Evolutionary conservation across 2,329 filamentous ascomycete species (phyloP), one percentile per base, ranked within the genome.

Genomic region (Fusarium haematococcum): DNA sequence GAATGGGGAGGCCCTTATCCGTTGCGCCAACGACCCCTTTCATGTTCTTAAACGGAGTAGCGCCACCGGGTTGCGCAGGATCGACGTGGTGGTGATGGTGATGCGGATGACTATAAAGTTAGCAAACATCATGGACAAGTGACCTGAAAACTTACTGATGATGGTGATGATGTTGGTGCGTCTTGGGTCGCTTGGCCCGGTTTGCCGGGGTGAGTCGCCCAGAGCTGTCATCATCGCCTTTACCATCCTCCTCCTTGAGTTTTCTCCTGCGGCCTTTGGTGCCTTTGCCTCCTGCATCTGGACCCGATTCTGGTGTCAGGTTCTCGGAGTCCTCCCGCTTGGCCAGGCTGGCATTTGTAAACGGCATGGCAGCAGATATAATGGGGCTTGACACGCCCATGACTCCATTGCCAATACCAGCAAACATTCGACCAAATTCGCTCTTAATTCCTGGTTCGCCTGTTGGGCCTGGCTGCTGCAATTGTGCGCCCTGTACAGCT

Each of bases 371-470:
- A 43, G 80, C 74, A 8, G 83, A 80, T 1, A 87, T 82, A 4
- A 87, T 84, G 3, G 89, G 88, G 75, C 88, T 90, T 16, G 88
- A 86, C 39, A 86, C 83, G 27, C 85, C 86, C 68, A 89, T 85
- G 45, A 89, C 86, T 70, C 86, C 89, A 75, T 86, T 89, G 68
- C 87, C 95, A 75, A 98, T 95, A n/a, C 96, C 96, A 20, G 94
- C 95, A 83, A 98, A 98, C 88, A 98, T 97, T 71, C 95, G 92
- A 32, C 95, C 95, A 81, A 98, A 95, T 81, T 98, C 96, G 80
- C 92, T 97, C 86, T 98, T 98, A 79, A 98, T 97, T 50, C 93
- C 93, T 13, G 95, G 93, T 81, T 98, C 95, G 18, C 92, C 93
- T 16, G 91, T 91, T 7, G 95, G 94, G 5, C 93, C 94, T 63